phyloP scores from a whole-genome alignment of 495 filamentous ascomycete species.

The Neurospora sp. region DNA sequence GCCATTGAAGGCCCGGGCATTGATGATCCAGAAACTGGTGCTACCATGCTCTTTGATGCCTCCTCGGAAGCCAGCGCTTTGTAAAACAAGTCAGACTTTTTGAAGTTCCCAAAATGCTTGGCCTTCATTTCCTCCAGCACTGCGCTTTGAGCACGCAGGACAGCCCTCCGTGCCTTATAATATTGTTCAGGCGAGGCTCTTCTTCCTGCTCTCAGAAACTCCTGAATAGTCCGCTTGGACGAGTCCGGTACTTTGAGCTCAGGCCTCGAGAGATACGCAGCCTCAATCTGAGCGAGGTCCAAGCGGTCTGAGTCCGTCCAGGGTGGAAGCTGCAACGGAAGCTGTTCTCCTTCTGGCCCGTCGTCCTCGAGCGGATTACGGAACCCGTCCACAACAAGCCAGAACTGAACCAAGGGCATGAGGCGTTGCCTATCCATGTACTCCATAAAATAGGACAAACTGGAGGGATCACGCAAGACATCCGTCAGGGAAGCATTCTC shows the following conservation, averaged over 20 bases:
- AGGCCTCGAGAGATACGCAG: constrained; percentile 71
- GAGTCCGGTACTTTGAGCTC: constrained; percentile 68
- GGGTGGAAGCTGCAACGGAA: constrained; percentile 47
- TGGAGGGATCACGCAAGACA: constrained; percentile 75
- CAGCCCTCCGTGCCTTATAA: constrained; percentile 67
- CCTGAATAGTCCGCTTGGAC: constrained; percentile 56
- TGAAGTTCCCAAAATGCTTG: constrained; percentile 74
- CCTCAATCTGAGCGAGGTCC: constrained; percentile 82
- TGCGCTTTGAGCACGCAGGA: constrained; percentile 71
- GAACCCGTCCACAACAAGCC: constrained; percentile 95
- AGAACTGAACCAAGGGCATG: constrained; percentile 91
- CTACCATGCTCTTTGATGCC: constrained; percentile 38
- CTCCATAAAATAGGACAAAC: constrained; percentile 97
- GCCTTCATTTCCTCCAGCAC: constrained; percentile 75
- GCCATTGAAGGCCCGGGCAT: constrained; percentile 17
- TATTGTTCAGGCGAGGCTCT: constrained; percentile 73
- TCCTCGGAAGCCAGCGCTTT: constrained; percentile 91
- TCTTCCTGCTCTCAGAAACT: constrained; percentile 67
- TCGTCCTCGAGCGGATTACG: constrained; percentile 95
- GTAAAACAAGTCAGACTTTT: constrained; percentile 84
- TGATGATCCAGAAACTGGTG: background rate
- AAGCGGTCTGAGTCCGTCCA: constrained; percentile 82
- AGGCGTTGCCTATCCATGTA: constrained; percentile 90
- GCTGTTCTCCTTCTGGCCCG: constrained; percentile 52
- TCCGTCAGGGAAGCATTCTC: constrained; percentile 69